Percentiles rank a stretch among this genome's conserved stretches.
Evolutionary conservation across 345 rosid genomes (phyloP).

Genomic region (Populus nigra): DNA sequence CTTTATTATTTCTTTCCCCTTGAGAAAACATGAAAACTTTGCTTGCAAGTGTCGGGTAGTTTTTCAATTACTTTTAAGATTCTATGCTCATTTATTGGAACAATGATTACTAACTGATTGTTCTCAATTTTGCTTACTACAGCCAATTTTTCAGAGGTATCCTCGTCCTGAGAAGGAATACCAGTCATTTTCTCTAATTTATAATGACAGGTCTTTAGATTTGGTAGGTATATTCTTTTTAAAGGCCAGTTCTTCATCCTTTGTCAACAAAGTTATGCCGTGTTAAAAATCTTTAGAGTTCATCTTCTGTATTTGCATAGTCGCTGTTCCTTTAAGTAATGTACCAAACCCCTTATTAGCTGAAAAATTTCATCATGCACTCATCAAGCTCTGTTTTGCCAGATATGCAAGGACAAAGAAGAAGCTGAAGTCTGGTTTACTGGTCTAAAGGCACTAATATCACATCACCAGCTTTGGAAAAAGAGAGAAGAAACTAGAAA

Average conservation of each 20-base stretch:
- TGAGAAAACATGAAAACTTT: background rate
- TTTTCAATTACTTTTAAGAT: background rate
- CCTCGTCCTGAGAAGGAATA: slow-evolving; percentile 35
- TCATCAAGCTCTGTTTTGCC: background rate
- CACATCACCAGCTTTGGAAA: slow-evolving; percentile 35
- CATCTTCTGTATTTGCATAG: background rate
- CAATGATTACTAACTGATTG: background rate
- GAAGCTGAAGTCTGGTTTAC: slow-evolving; percentile 73
- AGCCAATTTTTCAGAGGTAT: slow-evolving; percentile 34
- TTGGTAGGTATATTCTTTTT: slow-evolving; percentile 20
- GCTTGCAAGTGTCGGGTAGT: background rate
- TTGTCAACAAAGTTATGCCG: background rate
- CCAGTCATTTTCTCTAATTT: slow-evolving; percentile 35
- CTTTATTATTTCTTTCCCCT: background rate
- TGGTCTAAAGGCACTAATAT: slow-evolving; percentile 51
- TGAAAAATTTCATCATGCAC: background rate
- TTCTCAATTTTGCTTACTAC: slow-evolving; percentile 15
- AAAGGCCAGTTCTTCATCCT: background rate
- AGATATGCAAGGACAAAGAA: slow-evolving; percentile 70
- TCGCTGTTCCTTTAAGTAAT: background rate
- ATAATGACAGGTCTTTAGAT: slow-evolving; percentile 28
- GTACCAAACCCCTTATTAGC: background rate
- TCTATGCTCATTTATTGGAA: background rate
- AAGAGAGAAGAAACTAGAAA: slow-evolving; percentile 40
- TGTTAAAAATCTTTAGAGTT: background rate